These are phyloP conservation scores for Punctularia strigosozonata DNA, from an alignment of 768 basidiomycete genomes.

Conservation along the genomic window DNA sequence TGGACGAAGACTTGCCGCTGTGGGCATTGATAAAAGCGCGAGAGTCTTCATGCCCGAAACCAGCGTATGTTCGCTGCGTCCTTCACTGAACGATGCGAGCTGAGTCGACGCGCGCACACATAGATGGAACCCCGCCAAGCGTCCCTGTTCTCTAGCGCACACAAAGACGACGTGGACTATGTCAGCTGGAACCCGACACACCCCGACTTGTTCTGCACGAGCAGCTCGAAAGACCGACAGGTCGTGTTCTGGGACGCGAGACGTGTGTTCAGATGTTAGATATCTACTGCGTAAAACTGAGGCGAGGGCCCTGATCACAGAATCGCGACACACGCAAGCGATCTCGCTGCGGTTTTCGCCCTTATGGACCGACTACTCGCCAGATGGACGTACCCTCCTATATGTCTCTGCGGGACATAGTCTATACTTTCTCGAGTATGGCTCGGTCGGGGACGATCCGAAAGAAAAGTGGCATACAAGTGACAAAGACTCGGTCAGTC, in stretches of 20 bases:
- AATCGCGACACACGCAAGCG: constrained; percentile 60
- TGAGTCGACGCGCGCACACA: neutral
- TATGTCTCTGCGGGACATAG: constrained; percentile 51
- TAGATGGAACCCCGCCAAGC: constrained; percentile 68
- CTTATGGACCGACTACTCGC: constrained; percentile 56
- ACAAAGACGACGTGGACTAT: constrained; percentile 72
- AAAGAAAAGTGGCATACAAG: constrained; percentile 39
- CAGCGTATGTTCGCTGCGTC: constrained; percentile 35
- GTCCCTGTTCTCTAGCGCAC: constrained; percentile 54
- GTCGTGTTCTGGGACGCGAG: constrained; percentile 81
- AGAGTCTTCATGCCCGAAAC: constrained; percentile 74
- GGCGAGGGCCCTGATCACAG: constrained; percentile 20
- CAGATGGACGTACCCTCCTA: constrained; percentile 55
- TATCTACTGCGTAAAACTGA: neutral
- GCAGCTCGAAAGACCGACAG: constrained; percentile 61
- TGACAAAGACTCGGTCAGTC: constrained; percentile 17
- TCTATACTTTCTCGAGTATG: constrained; percentile 48
- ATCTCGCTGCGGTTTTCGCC: constrained; percentile 47
- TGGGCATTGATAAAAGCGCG: constrained; percentile 69
- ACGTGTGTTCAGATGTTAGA: constrained; percentile 32
- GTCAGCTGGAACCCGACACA: constrained; percentile 81
- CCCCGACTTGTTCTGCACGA: constrained; percentile 73
- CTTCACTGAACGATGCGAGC: neutral
- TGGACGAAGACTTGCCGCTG: constrained; percentile 70
- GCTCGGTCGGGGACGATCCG: constrained; percentile 37